A percentile compares a stretch with the other conserved stretches of the same genome.
phyloP scores from a whole-genome alignment of 2,329 filamentous ascomycete genomes.

The Paracoccidioides lutzii region DNA sequence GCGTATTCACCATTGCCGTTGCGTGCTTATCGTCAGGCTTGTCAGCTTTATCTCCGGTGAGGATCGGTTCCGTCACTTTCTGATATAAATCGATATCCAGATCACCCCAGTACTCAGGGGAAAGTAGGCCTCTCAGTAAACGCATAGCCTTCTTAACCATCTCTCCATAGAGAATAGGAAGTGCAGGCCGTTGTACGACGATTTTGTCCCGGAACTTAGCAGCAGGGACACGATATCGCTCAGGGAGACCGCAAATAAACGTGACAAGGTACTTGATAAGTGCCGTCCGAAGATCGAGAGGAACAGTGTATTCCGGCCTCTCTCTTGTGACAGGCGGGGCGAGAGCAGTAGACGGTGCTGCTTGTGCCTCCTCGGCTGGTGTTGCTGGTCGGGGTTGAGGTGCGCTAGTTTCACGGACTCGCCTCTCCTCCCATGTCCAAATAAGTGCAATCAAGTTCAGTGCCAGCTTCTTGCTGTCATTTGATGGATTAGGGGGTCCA shows the following conservation, averaged over 20 bases:
- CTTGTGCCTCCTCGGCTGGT: slow-evolving; percentile 54
- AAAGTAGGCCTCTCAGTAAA: slow-evolving; percentile 70
- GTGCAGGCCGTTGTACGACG: slow-evolving; percentile 32
- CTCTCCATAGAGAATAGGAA: slow-evolving; percentile 51
- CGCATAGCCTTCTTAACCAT: slow-evolving; percentile 75
- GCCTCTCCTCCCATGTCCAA: slow-evolving; percentile 81
- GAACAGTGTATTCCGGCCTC: slow-evolving; percentile 54
- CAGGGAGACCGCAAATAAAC: slow-evolving; percentile 81
- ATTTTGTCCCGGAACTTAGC: slow-evolving; percentile 48
- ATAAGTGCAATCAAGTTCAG: slow-evolving; percentile 84
- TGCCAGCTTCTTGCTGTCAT: slow-evolving; percentile 82
- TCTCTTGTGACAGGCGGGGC: slow-evolving; percentile 34
- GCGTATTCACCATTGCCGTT: slow-evolving; percentile 80
- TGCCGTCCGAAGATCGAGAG: slow-evolving; percentile 54
- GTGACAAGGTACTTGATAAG: slow-evolving; percentile 92
- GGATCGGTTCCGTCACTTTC: slow-evolving; percentile 74
- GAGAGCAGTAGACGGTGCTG: slow-evolving; percentile 40
- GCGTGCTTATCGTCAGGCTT: slow-evolving; percentile 73
- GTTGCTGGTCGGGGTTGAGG: slow-evolving; percentile 30
- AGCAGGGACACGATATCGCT: slow-evolving; percentile 67
- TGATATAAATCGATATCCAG: slow-evolving; percentile 83
- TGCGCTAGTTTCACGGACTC: slow-evolving; percentile 41
- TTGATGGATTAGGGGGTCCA: slow-evolving; percentile 61
- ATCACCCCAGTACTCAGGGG: slow-evolving; percentile 81
- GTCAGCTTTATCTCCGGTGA: slow-evolving; percentile 71